phyloP scores from a whole-genome alignment of 345 rosid genomes.

The Eucalyptus caleyi region DNA sequence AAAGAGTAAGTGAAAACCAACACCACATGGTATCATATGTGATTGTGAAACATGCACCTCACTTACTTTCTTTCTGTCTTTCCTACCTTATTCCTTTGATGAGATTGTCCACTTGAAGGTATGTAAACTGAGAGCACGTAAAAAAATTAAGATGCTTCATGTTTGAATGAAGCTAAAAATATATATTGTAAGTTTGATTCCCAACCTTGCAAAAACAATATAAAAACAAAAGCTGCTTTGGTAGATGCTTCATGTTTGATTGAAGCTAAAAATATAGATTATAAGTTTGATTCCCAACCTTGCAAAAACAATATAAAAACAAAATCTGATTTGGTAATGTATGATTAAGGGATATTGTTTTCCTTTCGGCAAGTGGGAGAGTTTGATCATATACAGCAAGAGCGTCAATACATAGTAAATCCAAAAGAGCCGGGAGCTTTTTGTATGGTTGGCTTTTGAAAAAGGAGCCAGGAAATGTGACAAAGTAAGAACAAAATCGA shows the following conservation, averaged over 20 bases:
- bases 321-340: not conserved
- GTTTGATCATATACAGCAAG: no score
- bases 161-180: not conserved
- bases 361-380: not conserved
- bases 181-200: not conserved
- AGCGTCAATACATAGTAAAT: no score
- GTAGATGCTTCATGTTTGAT: not conserved
- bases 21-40: not conserved
- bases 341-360: not conserved
- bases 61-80: not conserved
- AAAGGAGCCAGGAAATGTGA: not conserved
- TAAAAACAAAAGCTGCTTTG: not conserved
- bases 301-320: no score
- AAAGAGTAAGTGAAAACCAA: not conserved
- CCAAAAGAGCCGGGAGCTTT: no score
- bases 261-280: not conserved
- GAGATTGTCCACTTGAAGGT: not conserved
- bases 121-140: no score
- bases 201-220: not conserved
- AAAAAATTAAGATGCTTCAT: no score
- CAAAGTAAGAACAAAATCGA: not conserved
- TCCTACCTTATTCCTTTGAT: not conserved
- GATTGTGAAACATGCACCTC: fast-evolving
- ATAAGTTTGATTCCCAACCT: not conserved
- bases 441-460: not conserved